These are phyloP conservation scores for Blastobotrys arbuscula DNA, from an alignment of 1,139 yeast species.

Conservation along the genomic window DNA sequence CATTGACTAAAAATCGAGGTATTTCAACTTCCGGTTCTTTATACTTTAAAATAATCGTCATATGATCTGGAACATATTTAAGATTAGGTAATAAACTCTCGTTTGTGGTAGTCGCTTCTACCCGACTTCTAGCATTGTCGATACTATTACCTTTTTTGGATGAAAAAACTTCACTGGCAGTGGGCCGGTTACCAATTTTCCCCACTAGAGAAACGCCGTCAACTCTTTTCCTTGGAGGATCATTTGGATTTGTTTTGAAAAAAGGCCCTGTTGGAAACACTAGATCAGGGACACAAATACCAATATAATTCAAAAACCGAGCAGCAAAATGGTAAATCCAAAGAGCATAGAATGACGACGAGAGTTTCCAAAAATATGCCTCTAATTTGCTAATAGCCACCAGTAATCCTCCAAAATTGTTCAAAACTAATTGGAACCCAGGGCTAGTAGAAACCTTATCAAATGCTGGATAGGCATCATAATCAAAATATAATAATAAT, in stretches of 20 bases:
- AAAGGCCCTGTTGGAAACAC: slow-evolving; percentile 1
- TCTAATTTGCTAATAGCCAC: not conserved
- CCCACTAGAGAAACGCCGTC: not conserved
- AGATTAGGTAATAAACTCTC: not conserved
- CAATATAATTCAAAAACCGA: not conserved
- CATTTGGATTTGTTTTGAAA: not conserved
- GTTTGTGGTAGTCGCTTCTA: not conserved
- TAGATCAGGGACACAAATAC: slow-evolving; percentile 1
- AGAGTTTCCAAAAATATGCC: not conserved
- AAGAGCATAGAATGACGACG: not conserved
- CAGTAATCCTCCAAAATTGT: not conserved
- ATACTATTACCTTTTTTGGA: not conserved
- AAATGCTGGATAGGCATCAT: slow-evolving; percentile 2
- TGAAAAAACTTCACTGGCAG: not conserved
- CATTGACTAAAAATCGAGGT: not conserved
- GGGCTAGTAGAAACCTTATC: not conserved
- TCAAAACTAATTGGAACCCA: not conserved
- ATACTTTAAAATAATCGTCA: slow-evolving; percentile 1
- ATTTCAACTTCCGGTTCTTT: not conserved
- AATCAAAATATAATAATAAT: slow-evolving; percentile 3
- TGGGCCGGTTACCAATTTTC: not conserved
- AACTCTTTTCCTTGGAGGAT: not conserved
- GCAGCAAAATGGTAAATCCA: not conserved
- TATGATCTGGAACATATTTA: slow-evolving; percentile 11
- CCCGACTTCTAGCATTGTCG: not conserved